phyloP scores from a whole-genome alignment of 441 rosid genomes.

The Gossypium schwendimanii region DNA sequence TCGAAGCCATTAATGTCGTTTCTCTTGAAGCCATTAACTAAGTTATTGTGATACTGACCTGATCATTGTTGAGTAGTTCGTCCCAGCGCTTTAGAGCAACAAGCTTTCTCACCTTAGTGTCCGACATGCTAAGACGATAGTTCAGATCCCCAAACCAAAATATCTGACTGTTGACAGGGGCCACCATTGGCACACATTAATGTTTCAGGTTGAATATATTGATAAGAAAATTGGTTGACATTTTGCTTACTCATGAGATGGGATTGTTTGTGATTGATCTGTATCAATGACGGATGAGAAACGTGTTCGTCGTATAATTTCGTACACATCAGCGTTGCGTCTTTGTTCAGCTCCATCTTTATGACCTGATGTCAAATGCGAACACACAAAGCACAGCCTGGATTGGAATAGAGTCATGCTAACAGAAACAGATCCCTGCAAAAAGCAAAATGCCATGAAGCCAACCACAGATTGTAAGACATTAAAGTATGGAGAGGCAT shows the following conservation, averaged over 20 bases:
- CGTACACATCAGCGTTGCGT: constrained; percentile 88
- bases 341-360: constrained; percentile 81
- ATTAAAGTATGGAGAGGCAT: constrained; percentile 5
- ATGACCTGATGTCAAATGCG: constrained; percentile 97
- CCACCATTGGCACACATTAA: constrained; percentile 3
- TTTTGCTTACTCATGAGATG: constrained; percentile 77
- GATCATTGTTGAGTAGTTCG: constrained; percentile 66
- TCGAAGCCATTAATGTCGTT: not conserved
- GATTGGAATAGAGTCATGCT: constrained; percentile 94
- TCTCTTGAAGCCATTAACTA: not conserved
- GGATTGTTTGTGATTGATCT: constrained; percentile 77
- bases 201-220: not conserved
- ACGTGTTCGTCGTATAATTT: constrained; percentile 68
- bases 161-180: constrained; percentile 56
- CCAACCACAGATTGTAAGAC: not conserved
- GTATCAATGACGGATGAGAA: constrained; percentile 65
- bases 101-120: constrained; percentile 66
- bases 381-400: constrained; percentile 89
- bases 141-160: constrained; percentile 98
- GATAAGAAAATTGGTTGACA: not conserved
- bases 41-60: constrained; percentile 35
- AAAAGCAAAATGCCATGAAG: constrained; percentile 14
- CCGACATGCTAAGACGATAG: constrained; percentile 76
- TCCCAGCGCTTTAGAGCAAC: constrained; percentile 73
- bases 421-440: constrained; percentile 96